A percentile compares a stretch with the other conserved stretches of the same genome.
Conservation (phyloP, 495 filamentous ascomycete species). For the Aspergillus taichungensis region DNA sequence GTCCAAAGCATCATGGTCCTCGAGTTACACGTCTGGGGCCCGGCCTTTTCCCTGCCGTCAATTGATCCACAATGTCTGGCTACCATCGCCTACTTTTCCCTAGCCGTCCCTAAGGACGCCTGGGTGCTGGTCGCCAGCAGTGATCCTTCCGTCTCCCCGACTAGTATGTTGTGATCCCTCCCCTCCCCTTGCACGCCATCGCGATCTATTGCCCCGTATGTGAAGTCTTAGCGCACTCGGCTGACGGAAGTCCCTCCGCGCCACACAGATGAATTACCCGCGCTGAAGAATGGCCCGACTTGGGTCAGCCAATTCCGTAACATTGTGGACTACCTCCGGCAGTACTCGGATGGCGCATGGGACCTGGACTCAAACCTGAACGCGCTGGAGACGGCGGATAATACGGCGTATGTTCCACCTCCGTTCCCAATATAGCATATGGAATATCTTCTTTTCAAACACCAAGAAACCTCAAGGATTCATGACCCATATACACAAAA, state of each 20-base stretch:
- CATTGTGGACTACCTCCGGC: slow-evolving; percentile 62
- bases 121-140: slow-evolving; percentile 74
- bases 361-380: slow-evolving; percentile 44
- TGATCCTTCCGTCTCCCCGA: slow-evolving; percentile 66
- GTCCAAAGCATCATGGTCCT: slow-evolving; percentile 44
- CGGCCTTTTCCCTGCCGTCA: slow-evolving; percentile 78
- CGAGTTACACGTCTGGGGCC: slow-evolving; percentile 86
- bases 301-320: slow-evolving; percentile 64
- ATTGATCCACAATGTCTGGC: slow-evolving; percentile 85
- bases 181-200: too few relatives aligned
- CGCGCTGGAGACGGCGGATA: slow-evolving; percentile 41
- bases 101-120: slow-evolving; percentile 44
- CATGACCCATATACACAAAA: too few relatives aligned
- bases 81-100: slow-evolving; percentile 59
- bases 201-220: slow-evolving; percentile 11
- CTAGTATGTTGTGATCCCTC: slow-evolving; percentile 44
- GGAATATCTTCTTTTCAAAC: too few relatives aligned
- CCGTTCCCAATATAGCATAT: neutral
- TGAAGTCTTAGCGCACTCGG: too few relatives aligned
- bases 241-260: too few relatives aligned
- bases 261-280: slow-evolving; percentile 60
- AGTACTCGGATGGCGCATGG: slow-evolving; percentile 44
- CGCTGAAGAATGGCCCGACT: slow-evolving; percentile 51
- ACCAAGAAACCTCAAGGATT: too few relatives aligned
- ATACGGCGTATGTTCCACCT: slow-evolving; percentile 37